These are phyloP conservation scores for Grosmannia huntii DNA, from an alignment of 2,329 filamentous ascomycete species.

Conservation along the genomic window DNA sequence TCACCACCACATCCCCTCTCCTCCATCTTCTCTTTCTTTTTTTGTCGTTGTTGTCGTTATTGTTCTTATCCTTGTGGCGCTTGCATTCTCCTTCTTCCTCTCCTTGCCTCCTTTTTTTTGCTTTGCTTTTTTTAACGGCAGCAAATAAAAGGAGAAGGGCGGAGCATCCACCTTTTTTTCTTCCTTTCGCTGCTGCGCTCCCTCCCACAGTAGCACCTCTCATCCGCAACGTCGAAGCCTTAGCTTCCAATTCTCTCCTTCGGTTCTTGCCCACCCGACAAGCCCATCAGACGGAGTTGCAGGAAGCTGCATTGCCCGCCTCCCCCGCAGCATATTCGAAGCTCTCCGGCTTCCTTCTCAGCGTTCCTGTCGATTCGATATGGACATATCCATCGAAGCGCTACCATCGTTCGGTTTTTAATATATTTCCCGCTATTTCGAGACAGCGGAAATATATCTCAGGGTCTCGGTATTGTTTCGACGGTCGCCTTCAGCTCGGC, in stretches of 20 bases:
- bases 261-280: neutral
- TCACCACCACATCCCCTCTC: neutral
- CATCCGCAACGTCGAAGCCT: neutral
- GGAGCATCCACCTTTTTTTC: neutral
- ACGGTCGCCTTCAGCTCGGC: neutral
- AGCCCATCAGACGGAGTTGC: neutral
- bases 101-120: neutral
- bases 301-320: neutral
- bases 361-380: slow-evolving; percentile 5
- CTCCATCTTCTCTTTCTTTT: neutral
- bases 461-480: neutral
- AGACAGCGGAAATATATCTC: neutral
- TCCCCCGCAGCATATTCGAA: neutral
- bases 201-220: neutral
- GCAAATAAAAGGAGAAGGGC: neutral
- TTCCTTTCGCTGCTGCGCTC: neutral
- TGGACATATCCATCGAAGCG: slow-evolving; percentile 8
- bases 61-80: neutral
- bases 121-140: neutral
- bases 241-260: neutral
- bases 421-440: neutral
- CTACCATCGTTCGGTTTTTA: slow-evolving; percentile 5
- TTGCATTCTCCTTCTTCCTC: neutral
- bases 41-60: neutral
- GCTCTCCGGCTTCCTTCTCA: neutral